phyloP scores from a whole-genome alignment of 2,329 filamentous ascomycete species.

The Nakataea oryzae region DNA sequence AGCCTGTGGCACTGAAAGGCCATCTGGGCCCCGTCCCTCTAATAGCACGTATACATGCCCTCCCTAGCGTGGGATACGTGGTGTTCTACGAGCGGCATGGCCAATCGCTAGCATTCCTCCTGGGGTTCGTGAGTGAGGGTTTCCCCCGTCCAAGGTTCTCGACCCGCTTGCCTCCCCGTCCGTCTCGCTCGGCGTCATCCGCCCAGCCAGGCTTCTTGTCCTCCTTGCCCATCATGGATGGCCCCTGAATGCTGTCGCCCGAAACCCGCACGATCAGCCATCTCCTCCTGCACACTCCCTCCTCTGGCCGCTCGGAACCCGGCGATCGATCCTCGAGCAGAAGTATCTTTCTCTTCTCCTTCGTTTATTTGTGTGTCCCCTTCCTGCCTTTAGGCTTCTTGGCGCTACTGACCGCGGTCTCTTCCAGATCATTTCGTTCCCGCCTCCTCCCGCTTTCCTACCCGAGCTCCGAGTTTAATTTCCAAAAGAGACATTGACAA shows the following conservation, averaged over 20 bases:
- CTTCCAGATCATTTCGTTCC: background rate
- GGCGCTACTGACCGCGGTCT: background rate
- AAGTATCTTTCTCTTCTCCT: background rate
- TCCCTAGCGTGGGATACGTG: background rate
- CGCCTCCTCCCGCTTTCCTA: background rate
- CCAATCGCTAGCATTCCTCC: background rate
- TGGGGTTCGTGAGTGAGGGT: background rate
- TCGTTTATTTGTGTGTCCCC: background rate
- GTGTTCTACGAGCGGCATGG: background rate
- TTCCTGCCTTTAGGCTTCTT: background rate
- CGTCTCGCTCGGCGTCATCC: background rate
- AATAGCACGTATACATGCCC: background rate
- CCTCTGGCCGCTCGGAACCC: background rate
- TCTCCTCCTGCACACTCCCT: background rate
- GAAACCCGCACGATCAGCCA: background rate
- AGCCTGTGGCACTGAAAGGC: background rate
- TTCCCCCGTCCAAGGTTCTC: background rate
- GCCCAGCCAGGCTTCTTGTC: too few species aligned
- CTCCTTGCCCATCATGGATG: background rate
- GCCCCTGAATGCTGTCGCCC: background rate
- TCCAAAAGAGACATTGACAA: background rate
- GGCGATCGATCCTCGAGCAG: background rate
- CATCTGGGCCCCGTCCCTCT: background rate
- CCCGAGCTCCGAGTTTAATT: background rate
- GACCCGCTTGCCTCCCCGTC: too few species aligned